Evolutionary conservation across 805 yeast genomes (phyloP), one percentile per base, ranked within the genome.

Genomic region (Starmerella floris): DNA sequence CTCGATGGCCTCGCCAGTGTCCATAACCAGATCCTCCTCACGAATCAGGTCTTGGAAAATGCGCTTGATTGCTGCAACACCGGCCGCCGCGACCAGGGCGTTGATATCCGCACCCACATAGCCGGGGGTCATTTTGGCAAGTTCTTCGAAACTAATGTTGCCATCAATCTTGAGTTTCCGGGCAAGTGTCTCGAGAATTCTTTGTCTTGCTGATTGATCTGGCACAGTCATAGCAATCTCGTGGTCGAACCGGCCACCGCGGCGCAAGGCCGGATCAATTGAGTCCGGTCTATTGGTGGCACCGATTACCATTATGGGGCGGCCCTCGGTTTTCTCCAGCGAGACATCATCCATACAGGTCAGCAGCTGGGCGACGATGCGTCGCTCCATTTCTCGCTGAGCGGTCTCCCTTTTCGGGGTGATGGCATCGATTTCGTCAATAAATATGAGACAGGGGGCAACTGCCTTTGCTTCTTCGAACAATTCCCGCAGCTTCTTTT

Each of bases 391-490:
- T 63, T 91, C 98, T 53, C 98, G 70, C 60, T 85, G 96, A 2
- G 95, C 97, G 23, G 94, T 94, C 60, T 91, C 98, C 63, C 98
- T 74, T 58, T 91, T 91, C 1, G 98, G 98, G 0, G 98, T 91
- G 41, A 91, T 87, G 11, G 98, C 95, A 62, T 91, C 98, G 52
- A 91, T 91, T 61, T 91, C 98, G 64, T 91, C 98, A 56, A 91
- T 78, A 56, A 91, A 91, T 39, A 91, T 72, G 23, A 91, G 64
- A 61, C 96, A 87, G 8, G 98, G 98, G 1, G 98, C 98, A 42
- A 84, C 57, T 3, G 71, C 54, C 55, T 78, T 79, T 3, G 98
- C 98, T 57, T 91, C 97, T 30, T 85, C 95, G 56, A 88, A 88
- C 30, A 88, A 67, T 45, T 91, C 97, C 48, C 98, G 70, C 20